phyloP scores from a whole-genome alignment of 768 basidiomycete species.

The Leccinum fibrillosum region DNA sequence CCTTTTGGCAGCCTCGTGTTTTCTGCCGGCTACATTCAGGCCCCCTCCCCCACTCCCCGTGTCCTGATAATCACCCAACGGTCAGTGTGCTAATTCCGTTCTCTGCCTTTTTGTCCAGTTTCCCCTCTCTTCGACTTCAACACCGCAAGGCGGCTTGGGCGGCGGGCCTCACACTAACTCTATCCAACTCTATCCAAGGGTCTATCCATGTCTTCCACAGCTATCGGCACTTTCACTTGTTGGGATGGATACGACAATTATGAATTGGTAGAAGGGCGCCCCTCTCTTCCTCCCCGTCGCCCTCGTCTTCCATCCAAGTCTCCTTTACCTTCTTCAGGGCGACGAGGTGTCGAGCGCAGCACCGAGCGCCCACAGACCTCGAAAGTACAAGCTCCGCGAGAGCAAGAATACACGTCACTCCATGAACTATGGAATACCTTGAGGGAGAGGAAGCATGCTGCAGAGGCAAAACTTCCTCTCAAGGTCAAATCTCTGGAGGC shows the following conservation, averaged over 20 bases:
- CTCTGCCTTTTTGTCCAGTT: conserved; percentile 9
- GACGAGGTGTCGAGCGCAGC: conserved; percentile 15
- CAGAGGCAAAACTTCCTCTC: conserved; percentile 63
- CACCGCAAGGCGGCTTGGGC: conserved; percentile 21
- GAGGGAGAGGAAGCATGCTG: conserved; percentile 59
- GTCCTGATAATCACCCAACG: conserved; percentile 34
- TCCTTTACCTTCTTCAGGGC: conserved; percentile 8
- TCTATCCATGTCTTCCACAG: conserved; percentile 30
- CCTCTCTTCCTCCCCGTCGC: conserved; percentile 17
- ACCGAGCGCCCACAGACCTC: conserved; percentile 21
- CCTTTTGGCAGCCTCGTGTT: conserved; percentile 36
- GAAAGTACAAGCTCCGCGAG: conserved; percentile 14
- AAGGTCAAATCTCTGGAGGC: conserved; percentile 68
- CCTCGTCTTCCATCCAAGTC: conserved; percentile 23
- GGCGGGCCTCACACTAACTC: conserved; percentile 12
- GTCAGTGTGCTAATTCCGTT: conserved; percentile 26
- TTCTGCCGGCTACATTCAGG: conserved; percentile 24
- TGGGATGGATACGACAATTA: conserved; percentile 31
- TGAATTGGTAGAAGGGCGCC: conserved; percentile 21
- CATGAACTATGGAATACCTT: conserved; percentile 66
- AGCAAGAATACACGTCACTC: conserved; percentile 35
- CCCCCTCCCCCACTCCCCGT: conserved; percentile 6
- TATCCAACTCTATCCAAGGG: neutral
- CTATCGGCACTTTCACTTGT: conserved; percentile 33
- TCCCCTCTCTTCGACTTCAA: conserved; percentile 16